Conservation (phyloP, 2,329 filamentous ascomycete species). For the Cordyceps militaris region DNA sequence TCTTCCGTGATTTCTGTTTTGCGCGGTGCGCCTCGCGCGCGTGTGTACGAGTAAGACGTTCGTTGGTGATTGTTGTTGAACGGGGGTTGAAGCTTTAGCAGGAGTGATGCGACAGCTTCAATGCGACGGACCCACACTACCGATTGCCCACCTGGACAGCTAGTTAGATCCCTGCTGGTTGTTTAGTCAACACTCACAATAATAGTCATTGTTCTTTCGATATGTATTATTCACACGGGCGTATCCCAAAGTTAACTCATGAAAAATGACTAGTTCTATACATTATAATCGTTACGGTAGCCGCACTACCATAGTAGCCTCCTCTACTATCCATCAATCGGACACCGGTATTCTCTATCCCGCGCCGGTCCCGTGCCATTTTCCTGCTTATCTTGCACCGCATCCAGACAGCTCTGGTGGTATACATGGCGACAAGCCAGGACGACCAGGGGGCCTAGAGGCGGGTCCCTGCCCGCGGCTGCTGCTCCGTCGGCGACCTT, state of each 20-base stretch:
- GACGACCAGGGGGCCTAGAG: slow-evolving; percentile 59
- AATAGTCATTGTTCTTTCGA: background rate
- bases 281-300: slow-evolving; percentile 4
- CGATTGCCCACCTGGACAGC: background rate
- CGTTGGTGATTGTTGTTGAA: background rate
- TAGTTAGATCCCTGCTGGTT: background rate
- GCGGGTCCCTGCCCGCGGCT: slow-evolving; percentile 31
- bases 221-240: background rate
- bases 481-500: slow-evolving; percentile 13
- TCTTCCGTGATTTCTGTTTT: slow-evolving; percentile 13
- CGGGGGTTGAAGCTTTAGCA: background rate
- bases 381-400: slow-evolving; percentile 49
- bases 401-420: slow-evolving; percentile 62
- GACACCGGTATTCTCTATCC: slow-evolving; percentile 47
- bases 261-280: background rate
- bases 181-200: background rate
- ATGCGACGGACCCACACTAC: background rate
- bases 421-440: slow-evolving; percentile 66
- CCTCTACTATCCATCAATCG: slow-evolving; percentile 44
- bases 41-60: background rate
- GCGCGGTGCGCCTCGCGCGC: background rate
- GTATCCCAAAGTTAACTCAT: background rate
- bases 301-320: background rate
- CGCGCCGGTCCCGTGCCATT: slow-evolving; percentile 36
- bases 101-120: background rate